These are phyloP conservation scores for Turnera subulata DNA, from an alignment of 345 rosid species.

Conservation along the genomic window DNA sequence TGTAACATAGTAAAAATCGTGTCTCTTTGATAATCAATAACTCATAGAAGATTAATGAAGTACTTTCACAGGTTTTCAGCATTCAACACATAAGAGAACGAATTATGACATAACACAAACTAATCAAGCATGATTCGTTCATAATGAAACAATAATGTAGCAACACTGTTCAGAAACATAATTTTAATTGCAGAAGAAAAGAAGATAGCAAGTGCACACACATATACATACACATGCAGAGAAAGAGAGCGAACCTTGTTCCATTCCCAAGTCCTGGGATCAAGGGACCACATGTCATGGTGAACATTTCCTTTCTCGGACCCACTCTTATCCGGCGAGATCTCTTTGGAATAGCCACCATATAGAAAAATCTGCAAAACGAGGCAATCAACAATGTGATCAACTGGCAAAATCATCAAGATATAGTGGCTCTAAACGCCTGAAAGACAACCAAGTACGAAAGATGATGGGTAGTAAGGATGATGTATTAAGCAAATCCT, in stretches of 20 bases:
- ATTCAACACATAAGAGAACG: too few species aligned
- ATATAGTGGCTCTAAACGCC: too few species aligned
- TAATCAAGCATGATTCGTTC: too few species aligned
- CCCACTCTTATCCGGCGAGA: conserved; percentile 65
- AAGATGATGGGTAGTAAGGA: too few species aligned
- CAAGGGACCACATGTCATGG: conserved; percentile 94
- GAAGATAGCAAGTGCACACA: not conserved
- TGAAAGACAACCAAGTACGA: too few species aligned
- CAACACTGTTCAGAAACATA: too few species aligned
- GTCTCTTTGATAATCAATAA: not conserved
- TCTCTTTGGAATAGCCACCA: conserved; percentile 95
- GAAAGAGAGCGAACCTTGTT: conserved; percentile 59
- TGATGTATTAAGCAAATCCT: too few species aligned
- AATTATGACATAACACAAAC: not conserved
- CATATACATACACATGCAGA: not conserved
- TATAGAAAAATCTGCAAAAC: conserved; percentile 65
- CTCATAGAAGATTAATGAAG: too few species aligned
- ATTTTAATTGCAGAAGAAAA: not conserved
- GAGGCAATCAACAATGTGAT: too few species aligned
- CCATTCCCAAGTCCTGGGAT: conserved; percentile 99
- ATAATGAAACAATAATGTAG: too few species aligned
- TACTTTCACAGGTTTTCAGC: too few species aligned
- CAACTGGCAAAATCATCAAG: too few species aligned
- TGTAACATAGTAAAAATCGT: not conserved
- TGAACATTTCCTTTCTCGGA: conserved; percentile 92